Evolutionary conservation across 2,329 filamentous ascomycete genomes (phyloP), one percentile per base, ranked within the genome.

Genomic region (Coniochaeta sp.): DNA sequence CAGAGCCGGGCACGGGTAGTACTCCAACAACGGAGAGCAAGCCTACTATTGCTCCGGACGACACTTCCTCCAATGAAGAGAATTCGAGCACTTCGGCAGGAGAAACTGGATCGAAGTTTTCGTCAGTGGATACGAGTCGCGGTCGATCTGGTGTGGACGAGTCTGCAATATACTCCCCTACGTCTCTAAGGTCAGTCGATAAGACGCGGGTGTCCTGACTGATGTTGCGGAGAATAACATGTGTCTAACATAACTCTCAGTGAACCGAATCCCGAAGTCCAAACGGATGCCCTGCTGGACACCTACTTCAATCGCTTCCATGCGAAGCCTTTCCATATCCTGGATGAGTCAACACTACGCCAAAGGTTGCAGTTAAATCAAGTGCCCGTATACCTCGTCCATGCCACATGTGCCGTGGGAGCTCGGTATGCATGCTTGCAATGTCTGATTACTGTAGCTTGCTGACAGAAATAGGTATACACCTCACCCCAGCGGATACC

Each of bases 291-390:
- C 1, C 77, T 92, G 30, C 77, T 96, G 32, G 88, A 96, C 67
- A 88, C 87, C 6, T 96, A 93, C 71, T 96, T 96, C 70, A 76
- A 81, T 24, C 84, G 89, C 57, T 85, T 93, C 42, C 91, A 96
- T 70, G 89, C 88, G 57, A 93, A 92, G 69, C 90, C 91, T 1
- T 95, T 89, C 65, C 86, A 90, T 68, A 87, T 96, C 58, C 78
- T 96, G 3, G 90, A 96, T 68, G 91, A 96, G 72, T 79, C 86
- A 0, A 85, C 83, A 0, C 87, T 89, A 10, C 82, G 91, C 60
- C 89, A 93, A 72, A 81, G 87, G 26, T 75, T 91, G 63, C 87
- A 90, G 65, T 74, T 86, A 10, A 86, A 86, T 56, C 87, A 90
- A 67, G 74, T 93, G 4, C 81, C 84, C 3, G 66, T 68, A 26